Evolutionary conservation across 805 yeast genomes (phyloP).

Genomic region (Teunomyces pallodes): DNA sequence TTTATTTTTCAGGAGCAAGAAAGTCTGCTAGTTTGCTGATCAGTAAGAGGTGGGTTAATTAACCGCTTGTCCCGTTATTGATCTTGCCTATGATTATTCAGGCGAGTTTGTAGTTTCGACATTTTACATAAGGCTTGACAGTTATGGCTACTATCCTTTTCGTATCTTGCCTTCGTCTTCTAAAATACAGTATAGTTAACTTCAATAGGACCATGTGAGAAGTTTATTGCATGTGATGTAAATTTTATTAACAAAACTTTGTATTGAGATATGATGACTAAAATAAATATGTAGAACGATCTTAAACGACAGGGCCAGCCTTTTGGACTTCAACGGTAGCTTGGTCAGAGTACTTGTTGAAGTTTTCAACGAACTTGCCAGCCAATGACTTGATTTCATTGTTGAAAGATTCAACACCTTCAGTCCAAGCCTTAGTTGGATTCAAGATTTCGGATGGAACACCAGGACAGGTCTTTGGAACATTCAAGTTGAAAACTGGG

Average conservation of each 20-base stretch:
- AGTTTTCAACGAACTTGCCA: constrained; percentile 77
- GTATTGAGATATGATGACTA: constrained; percentile 1
- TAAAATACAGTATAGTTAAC: too few relatives aligned
- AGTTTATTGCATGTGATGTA: neutral
- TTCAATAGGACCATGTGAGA: neutral
- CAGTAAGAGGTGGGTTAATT: too few relatives aligned
- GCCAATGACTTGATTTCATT: constrained; percentile 60
- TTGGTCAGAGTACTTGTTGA: constrained; percentile 75
- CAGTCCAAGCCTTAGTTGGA: constrained; percentile 80
- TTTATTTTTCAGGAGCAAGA: too few relatives aligned
- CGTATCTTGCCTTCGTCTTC: too few relatives aligned
- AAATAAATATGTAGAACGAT: neutral
- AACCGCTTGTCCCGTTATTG: too few relatives aligned
- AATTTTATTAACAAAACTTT: neutral
- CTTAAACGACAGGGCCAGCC: constrained; percentile 74
- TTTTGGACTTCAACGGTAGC: constrained; percentile 85
- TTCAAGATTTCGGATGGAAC: constrained; percentile 85
- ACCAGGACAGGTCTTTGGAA: constrained; percentile 77
- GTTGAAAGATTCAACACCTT: constrained; percentile 37
- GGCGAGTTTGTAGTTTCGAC: too few relatives aligned
- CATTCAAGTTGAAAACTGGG: constrained; percentile 81
- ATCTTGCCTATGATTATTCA: too few relatives aligned
- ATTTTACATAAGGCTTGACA: too few relatives aligned
- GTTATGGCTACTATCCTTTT: too few relatives aligned
- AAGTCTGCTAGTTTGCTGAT: too few relatives aligned